Base-by-base conservation (phyloP, 805 yeast species). In the Metschnikowia hibisci region DNA sequence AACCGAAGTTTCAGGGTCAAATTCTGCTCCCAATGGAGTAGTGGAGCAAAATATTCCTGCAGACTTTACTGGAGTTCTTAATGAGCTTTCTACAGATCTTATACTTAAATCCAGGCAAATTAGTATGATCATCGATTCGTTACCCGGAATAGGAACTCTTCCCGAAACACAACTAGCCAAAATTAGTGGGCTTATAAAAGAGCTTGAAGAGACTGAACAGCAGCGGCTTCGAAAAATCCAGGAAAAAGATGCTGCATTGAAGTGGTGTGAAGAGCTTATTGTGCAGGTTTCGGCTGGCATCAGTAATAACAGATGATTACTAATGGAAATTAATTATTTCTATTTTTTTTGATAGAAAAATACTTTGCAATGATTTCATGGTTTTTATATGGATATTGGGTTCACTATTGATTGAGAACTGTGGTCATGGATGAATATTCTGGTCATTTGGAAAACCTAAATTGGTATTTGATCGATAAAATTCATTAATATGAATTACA, bases 141-240 rank as follows among this genome's bases (percentile, higher is more conserved):
- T 91, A 33, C 99, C 99, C 0, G 98, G 97, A 10, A 87, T 88
- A 2, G 96, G 95, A 7, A 90, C 84, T 1, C 79, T 90, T 1
- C 84, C 86, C 18, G 77, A 74, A 34, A 82, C 79, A 42, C 98
- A 90, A 62, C 60, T 89, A 59, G 64, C 67, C 22, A 74, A 75
- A 46, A 85, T 91, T 13, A 76, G 74, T 39, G 70, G 68, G 11
- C 66, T 93, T 36, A 84, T 86, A 38, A 59, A 61, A 34, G 87
- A 86, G 51, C 64, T 90, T 42, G 71, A 73, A 10, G 66, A 69
- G 10, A 79, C 81, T 1, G 93, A 89, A 53, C 57, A 62, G 16
- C 74, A 77, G 43, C 78, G 87, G 48, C 64, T 74, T 11, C 66
- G 65, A 25, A 82, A 83, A 7, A 74, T 84, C 7, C 54, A 71